Evolutionary conservation across 2,329 filamentous ascomycete genomes (phyloP), one percentile per base, ranked within the genome.

Genomic region (Neoascochyta sp.): DNA sequence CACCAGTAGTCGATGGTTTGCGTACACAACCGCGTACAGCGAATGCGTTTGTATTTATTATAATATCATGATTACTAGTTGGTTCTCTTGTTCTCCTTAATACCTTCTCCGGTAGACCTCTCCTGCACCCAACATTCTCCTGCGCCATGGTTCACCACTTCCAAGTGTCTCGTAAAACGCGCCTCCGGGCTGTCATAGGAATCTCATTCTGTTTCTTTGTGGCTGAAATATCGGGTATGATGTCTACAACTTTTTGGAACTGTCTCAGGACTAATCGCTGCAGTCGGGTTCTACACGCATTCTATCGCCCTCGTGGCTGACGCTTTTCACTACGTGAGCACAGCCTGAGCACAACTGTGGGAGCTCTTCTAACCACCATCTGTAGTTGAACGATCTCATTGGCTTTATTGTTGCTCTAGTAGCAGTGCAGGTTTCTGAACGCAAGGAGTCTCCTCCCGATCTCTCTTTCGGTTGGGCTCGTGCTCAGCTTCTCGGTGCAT

Each of bases 291-390:
- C 47, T 78, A 78, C 38, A 87, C 84, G 1, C 70, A 71, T 29
- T 87, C 83, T 1, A 68, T 89, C 8, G 82, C 82, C 1, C 67
- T 89, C 3, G 68, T 88, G 15, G 83, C 84, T 16, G 84, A 89
- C 68, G 81, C 85, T 1, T 87, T 88, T 47, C 84, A 88, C 55
- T 86, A 86, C 53, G 80, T 83, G 64, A n/a, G n/a, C n/a, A n/a
- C n/a, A n/a, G n/a, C n/a, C n/a, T n/a, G n/a, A n/a, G n/a, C n/a
- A n/a, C n/a, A n/a, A n/a, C n/a, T n/a, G n/a, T n/a, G n/a, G n/a
- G n/a, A n/a, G n/a, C n/a, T n/a, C n/a, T 11, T 13, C 11, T 11
- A 21, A 13, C 6, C 12, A 21, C 18, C n/a, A n/a, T n/a, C n/a
- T 44, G 9, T 26, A 83, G 79, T 58, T 87, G 38, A 86, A 81